These are phyloP conservation scores for Cinnamomum micranthum DNA, from an alignment of 164 flowering plant species.

Conservation along the genomic window DNA sequence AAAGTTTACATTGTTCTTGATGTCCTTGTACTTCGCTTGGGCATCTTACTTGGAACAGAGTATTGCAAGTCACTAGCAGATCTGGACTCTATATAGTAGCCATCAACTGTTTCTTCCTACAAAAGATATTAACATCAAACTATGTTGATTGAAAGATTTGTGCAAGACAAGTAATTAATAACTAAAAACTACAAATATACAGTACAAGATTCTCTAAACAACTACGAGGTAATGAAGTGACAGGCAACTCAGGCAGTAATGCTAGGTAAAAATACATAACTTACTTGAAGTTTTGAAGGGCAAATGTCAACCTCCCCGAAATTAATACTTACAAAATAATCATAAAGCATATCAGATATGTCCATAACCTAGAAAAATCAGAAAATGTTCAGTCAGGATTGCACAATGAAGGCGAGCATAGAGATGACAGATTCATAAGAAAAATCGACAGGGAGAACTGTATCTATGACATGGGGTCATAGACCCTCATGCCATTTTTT, in stretches of 20 bases:
- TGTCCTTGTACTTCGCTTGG: slow-evolving; percentile 16
- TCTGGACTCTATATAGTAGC: slow-evolving; percentile 13
- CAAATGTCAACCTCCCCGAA: slow-evolving; percentile 33
- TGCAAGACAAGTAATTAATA: background rate
- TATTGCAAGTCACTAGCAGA: slow-evolving; percentile 19
- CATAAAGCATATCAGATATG: slow-evolving; percentile 54
- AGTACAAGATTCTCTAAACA: background rate
- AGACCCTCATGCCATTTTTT: background rate
- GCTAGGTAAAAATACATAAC: slow-evolving; percentile 12
- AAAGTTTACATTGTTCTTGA: slow-evolving; percentile 17
- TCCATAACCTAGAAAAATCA: slow-evolving; percentile 50
- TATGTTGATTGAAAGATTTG: background rate
- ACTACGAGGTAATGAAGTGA: background rate
- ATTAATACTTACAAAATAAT: slow-evolving; percentile 34
- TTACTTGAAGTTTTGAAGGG: slow-evolving; percentile 32
- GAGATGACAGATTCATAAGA: background rate
- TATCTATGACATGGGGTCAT: background rate
- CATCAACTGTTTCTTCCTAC: slow-evolving; percentile 24
- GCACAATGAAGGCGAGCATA: background rate
- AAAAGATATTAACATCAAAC: background rate
- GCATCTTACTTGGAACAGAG: slow-evolving; percentile 15
- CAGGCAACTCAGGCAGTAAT: background rate
- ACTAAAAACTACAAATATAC: background rate
- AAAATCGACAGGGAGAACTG: background rate
- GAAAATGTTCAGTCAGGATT: slow-evolving; percentile 1